These are phyloP conservation scores for Lathyrus tuberosus DNA, from an alignment of 306 rosid genomes.

Conservation along the genomic window DNA sequence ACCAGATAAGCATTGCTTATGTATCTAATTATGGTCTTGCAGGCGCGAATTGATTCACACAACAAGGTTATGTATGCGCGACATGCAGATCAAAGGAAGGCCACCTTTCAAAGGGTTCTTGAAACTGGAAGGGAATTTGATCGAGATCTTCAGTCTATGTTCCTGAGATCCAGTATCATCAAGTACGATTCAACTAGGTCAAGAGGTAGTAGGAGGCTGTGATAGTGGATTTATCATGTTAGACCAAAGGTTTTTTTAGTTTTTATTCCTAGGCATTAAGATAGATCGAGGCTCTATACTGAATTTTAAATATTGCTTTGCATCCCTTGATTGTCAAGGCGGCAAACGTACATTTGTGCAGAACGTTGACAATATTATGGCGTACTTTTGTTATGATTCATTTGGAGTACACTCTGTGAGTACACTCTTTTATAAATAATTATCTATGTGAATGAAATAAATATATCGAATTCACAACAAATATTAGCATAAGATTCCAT, in stretches of 20 bases:
- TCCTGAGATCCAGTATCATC: constrained; percentile 81
- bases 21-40: constrained; percentile 34
- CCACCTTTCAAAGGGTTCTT: constrained; percentile 89
- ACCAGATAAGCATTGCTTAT: constrained; percentile 9
- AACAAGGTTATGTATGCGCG: constrained; percentile 91
- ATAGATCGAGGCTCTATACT: not conserved
- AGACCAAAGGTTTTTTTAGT: not conserved
- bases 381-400: not conserved
- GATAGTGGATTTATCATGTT: constrained; percentile 34
- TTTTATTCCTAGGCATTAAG: not conserved
- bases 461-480: no score
- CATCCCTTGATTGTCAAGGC: constrained; percentile 39
- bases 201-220: constrained; percentile 40
- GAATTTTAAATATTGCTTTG: constrained; percentile 27
- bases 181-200: constrained; percentile 72
- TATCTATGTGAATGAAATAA: no score
- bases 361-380: constrained; percentile 36
- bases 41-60: constrained; percentile 99
- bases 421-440: no score
- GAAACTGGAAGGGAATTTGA: constrained; percentile 81
- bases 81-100: constrained; percentile 96
- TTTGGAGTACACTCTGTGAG: no score
- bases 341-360: constrained; percentile 42
- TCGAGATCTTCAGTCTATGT: constrained; percentile 79
- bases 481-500: no score